Base-by-base conservation (phyloP, 352 stramenopile species). In the Pythium chondricola region DNA sequence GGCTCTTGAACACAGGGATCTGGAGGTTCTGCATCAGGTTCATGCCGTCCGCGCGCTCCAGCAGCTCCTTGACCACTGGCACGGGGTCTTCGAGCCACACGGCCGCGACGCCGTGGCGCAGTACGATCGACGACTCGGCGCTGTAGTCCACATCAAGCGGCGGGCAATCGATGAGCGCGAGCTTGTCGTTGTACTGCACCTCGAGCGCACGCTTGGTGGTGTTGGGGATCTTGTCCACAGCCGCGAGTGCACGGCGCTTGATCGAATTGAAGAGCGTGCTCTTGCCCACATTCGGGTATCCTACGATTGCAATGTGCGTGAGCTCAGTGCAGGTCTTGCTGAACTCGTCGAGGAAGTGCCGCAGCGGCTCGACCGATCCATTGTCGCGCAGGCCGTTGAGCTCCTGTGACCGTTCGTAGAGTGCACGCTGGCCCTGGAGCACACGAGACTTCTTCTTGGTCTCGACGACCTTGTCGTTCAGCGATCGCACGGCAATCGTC, bases 281-380 rank as follows among this genome's bases (percentile, higher is more conserved):
- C 70, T 99, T 98, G 56, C 81, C 81, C 21, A 92, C 81, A 53
- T 99, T 99, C 22, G 97, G 96, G 79, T 99, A 99, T 6, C 97
- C 97, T n/a, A 99, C 77, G n/a, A 99, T 68, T 16, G 96, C 96
- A 2, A 99, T 91, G 6, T 86, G 83, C 33, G 98, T 37, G 5
- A 67, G 49, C 29, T 65, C 53, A 0, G 65, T 92, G 5, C 78
- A 74, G 7, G 75, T 91, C 49, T 92, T 90, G 42, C 79, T 91
- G 67, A 98, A 97, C 56, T 98, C 98, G 50, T 99, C 97, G 8
- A 99, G 65, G 10, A 99, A 82, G 48, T 96, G 63, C 17, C 98
- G 76, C 2, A 99, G 56, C 9, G 85, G 67, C 45, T 98, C 90
- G 25, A 92, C 75, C 40, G 60, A 66, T 58, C 81, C 81, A 48